Evolutionary conservation across 169 alveolate species (phyloP).

Genomic region (Eimeria praecox): DNA sequence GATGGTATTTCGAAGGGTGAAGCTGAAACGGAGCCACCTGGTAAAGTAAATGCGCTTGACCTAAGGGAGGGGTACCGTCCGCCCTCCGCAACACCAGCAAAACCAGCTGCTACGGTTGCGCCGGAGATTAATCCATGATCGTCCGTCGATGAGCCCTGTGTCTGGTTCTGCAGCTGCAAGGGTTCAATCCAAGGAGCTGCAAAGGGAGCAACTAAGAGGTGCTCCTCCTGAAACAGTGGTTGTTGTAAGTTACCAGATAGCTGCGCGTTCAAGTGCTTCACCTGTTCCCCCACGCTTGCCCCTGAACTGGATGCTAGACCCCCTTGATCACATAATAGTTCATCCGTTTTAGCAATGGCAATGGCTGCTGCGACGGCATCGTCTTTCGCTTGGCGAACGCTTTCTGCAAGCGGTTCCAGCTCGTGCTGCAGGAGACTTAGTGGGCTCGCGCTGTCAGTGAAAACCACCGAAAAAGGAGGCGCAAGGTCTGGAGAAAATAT

Average conservation of each 20-base stretch:
- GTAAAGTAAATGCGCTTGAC: not conserved
- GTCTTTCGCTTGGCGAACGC: constrained; percentile 39
- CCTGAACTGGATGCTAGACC: not conserved
- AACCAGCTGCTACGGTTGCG: not conserved
- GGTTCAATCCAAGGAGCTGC: constrained; percentile 61
- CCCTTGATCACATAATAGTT: not conserved
- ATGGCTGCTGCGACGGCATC: constrained; percentile 57
- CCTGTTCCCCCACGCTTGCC: not conserved
- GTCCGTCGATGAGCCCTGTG: not conserved
- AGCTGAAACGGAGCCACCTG: constrained; percentile 5
- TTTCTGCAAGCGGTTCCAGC: constrained; percentile 62
- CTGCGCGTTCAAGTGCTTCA: not conserved
- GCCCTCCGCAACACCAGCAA: not conserved
- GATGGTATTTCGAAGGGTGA: not conserved
- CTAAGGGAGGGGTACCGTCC: not conserved
- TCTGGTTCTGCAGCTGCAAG: constrained; percentile 15
- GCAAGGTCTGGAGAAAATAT: constrained; percentile 40
- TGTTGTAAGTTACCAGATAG: not conserved
- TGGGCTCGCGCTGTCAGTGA: constrained; percentile 52
- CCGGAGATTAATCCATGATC: not conserved
- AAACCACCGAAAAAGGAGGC: constrained; percentile 45
- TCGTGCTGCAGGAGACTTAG: constrained; percentile 43
- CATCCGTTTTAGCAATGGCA: not conserved
- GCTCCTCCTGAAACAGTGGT: constrained; percentile 1
- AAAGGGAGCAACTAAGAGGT: constrained; percentile 48